Evolutionary conservation across 83 land plant species (phyloP), one percentile per base, ranked within the genome.

Genomic region (Picea abies): DNA sequence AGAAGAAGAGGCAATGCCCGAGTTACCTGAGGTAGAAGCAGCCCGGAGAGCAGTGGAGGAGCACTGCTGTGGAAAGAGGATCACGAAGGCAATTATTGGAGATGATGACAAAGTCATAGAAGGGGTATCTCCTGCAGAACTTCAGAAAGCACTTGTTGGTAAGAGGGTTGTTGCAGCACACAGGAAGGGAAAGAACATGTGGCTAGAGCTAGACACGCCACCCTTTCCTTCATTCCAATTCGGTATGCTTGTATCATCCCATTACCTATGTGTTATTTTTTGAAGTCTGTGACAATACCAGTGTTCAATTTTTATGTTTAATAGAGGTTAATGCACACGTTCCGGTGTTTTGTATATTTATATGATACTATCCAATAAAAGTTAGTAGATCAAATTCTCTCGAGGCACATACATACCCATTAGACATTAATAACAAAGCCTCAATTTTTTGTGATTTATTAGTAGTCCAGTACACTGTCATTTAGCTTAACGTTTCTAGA

Each of bases 21-120:
- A 97, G 92, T 90, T 97, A 0, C 99, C 99, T 61, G 99, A 97
- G 86, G 98, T 97, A 72, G 99, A 97, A 79, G 97, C 97, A 78
- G 97, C 99, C 70, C 77, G 98, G 72, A 87, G 96, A 80, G 95
- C 97, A 77, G 85, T 97, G 67, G 85, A 91, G 78, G 94, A 90
- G 79, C 89, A 90, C 77, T 97, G 99, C 87, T 44, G 86, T 2
- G 96, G 95, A 20, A 88, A 86, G 83, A 76, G 60, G 70, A 94
- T 97, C 67, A 63, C 44, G 85, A 83, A 84, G 25, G 89, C 94
- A 73, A 64, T 63, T 6, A 90, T 96, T 37, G 99, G 96, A 60
- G 87, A 94, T 64, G 99, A 97, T 44, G 19, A 87, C 75, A 94
- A 91, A 70, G 99, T 97, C 81, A 90, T 97, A 64, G 95, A 90